Conservation (phyloP, 2,329 filamentous ascomycete species). For the Pseudonectria foliicola region DNA sequence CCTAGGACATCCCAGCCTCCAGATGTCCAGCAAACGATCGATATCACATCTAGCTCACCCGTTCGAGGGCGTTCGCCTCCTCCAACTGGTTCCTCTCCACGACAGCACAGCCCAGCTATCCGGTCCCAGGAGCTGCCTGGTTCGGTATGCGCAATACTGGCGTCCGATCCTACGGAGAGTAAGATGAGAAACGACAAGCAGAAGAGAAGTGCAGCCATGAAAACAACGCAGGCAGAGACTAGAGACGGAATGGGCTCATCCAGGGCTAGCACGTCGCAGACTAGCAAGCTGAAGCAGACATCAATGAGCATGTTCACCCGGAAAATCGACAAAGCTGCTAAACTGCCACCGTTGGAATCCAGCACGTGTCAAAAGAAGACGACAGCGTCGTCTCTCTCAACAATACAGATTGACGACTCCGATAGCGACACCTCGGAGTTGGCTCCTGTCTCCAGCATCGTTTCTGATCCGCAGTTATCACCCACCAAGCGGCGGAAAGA, state of each 20-base stretch:
- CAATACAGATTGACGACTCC: slow-evolving; percentile 1
- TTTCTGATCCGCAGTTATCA: slow-evolving; percentile 7
- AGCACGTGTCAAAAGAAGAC: not conserved
- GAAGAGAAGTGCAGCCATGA: not conserved
- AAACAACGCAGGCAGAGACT: not conserved
- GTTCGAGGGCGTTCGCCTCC: slow-evolving; percentile 22
- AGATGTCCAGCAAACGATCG: slow-evolving; percentile 30
- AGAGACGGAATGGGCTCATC: not conserved
- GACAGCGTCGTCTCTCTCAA: not conserved
- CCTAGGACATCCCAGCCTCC: slow-evolving; percentile 28
- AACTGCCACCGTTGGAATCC: slow-evolving; percentile 3
- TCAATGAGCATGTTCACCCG: slow-evolving; percentile 25
- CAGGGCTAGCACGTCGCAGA: slow-evolving; percentile 6
- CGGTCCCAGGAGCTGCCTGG: slow-evolving; percentile 13
- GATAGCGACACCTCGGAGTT: slow-evolving; percentile 13
- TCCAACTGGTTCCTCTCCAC: slow-evolving; percentile 17
- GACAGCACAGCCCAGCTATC: slow-evolving; percentile 8
- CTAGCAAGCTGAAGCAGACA: slow-evolving; percentile 24
- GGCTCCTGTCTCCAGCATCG: slow-evolving; percentile 8
- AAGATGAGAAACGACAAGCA: slow-evolving; percentile 8
- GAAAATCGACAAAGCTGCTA: slow-evolving; percentile 4
- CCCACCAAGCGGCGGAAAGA: slow-evolving; percentile 8
- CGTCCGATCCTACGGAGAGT: slow-evolving; percentile 13
- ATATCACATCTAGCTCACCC: slow-evolving; percentile 39
- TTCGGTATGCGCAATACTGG: slow-evolving; percentile 19